phyloP scores from a whole-genome alignment of 129 eudicot genomes.

The Ambrosia artemisiifolia region DNA sequence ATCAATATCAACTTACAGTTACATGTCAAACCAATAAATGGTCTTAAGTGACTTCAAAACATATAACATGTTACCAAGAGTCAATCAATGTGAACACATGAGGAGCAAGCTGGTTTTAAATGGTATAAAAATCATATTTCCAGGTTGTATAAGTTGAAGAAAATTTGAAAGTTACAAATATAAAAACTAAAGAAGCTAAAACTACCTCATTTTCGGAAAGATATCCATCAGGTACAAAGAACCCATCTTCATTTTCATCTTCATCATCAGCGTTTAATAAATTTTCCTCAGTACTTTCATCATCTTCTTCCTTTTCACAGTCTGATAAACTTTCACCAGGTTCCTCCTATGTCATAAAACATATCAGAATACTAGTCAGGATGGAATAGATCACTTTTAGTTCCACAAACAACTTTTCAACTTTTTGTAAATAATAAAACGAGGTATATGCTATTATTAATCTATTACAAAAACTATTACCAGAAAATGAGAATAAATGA shows the following conservation, averaged over 20 bases:
- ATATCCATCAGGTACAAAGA: slow-evolving; percentile 96
- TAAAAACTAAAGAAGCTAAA: not conserved
- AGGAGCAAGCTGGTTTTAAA: too few species aligned
- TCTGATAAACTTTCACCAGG: slow-evolving; percentile 98
- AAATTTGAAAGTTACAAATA: not conserved
- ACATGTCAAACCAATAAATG: too few species aligned
- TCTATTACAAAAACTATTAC: not conserved
- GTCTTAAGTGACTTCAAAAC: not conserved
- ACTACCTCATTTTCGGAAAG: slow-evolving; percentile 94
- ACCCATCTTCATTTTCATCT: slow-evolving; percentile 85
- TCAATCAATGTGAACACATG: too few species aligned
- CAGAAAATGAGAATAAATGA: not conserved
- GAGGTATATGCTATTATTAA: not conserved
- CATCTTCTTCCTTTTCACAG: slow-evolving; percentile 86
- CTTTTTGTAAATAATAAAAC: not conserved
- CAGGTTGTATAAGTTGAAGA: not conserved
- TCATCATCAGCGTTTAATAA: slow-evolving; percentile 64
- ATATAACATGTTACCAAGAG: not conserved
- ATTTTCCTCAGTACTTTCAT: slow-evolving; percentile 60
- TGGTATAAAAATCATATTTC: not conserved
- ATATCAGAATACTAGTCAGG: not conserved
- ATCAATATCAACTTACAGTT: too few species aligned
- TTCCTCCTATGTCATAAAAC: slow-evolving; percentile 58
- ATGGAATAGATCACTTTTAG: not conserved
- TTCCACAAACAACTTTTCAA: not conserved